These are phyloP conservation scores for Trichoderma gracile DNA, from an alignment of 2,329 filamentous ascomycete genomes.

Conservation along the genomic window DNA sequence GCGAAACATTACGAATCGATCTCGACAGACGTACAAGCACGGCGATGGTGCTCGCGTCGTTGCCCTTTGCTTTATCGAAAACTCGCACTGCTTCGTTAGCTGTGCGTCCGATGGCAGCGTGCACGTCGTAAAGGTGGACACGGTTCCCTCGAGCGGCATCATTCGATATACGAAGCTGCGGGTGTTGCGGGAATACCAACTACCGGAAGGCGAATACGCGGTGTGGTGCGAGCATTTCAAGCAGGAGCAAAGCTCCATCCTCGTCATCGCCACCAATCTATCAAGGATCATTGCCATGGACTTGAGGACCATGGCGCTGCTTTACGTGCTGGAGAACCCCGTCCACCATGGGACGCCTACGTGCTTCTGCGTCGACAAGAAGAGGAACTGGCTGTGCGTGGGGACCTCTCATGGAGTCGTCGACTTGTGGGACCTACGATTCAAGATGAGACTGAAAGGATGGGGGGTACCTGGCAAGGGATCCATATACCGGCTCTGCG, in stretches of 20 bases:
- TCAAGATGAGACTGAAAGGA: conserved; percentile 80
- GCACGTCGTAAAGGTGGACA: conserved; percentile 80
- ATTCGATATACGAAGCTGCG: conserved; percentile 77
- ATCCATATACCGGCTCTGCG: conserved; percentile 73
- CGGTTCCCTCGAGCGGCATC: conserved; percentile 48
- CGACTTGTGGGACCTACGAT: conserved; percentile 95
- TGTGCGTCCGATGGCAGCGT: conserved; percentile 88
- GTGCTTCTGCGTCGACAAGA: conserved; percentile 84
- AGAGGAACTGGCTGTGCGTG: conserved; percentile 85
- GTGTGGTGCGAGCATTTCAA: conserved; percentile 94
- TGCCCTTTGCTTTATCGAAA: conserved; percentile 86
- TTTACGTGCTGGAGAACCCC: conserved; percentile 82
- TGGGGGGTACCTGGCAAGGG: conserved; percentile 85
- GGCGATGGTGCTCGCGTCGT: conserved; percentile 70
- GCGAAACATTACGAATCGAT: conserved; percentile 84
- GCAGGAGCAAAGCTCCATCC: conserved; percentile 74
- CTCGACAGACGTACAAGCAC: conserved; percentile 82
- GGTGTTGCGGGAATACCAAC: conserved; percentile 76
- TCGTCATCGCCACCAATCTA: conserved; percentile 82
- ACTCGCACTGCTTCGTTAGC: conserved; percentile 90
- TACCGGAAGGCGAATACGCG: conserved; percentile 72
- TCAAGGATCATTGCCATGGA: conserved; percentile 84
- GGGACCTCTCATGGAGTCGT: conserved; percentile 92
- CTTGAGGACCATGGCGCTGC: conserved; percentile 77
- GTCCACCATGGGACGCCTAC: conserved; percentile 89